These are phyloP conservation scores for Insectozyma bohioensis DNA, from an alignment of 1,139 yeast species.

Conservation along the genomic window DNA sequence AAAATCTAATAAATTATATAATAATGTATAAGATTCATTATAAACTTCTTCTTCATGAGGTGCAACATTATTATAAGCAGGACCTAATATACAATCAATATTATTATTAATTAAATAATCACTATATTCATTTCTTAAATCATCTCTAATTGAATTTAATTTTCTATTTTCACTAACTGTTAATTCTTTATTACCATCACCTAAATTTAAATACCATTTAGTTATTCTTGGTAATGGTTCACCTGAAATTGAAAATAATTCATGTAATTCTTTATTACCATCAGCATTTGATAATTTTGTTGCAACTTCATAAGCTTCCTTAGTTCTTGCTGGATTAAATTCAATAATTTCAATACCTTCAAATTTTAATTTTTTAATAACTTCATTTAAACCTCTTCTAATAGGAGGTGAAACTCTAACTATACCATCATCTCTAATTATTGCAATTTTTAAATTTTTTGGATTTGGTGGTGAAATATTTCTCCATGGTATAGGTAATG, in stretches of 20 bases:
- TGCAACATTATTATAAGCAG: constrained; percentile 70
- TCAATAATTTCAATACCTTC: constrained; percentile 35
- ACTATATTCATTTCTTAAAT: constrained; percentile 53
- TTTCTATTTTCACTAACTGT: constrained; percentile 49
- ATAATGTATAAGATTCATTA: constrained; percentile 75
- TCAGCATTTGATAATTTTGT: constrained; percentile 53
- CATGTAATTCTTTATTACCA: constrained; percentile 55
- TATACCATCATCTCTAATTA: constrained; percentile 39
- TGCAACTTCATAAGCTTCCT: constrained; percentile 52
- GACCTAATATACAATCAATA: constrained; percentile 67
- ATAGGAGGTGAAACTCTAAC: constrained; percentile 59
- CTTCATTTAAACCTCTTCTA: constrained; percentile 28
- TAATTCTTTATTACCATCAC: constrained; percentile 51
- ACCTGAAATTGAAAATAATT: constrained; percentile 54
- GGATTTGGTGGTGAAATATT: constrained; percentile 46
- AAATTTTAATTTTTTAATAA: constrained; percentile 25
- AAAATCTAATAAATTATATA: constrained; percentile 64
- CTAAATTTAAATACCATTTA: constrained; percentile 57
- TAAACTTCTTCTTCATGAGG: constrained; percentile 63
- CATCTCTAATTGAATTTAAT: constrained; percentile 51
- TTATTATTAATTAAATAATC: constrained; percentile 52
- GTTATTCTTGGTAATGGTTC: constrained; percentile 66
- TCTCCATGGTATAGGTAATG: constrained; percentile 64
- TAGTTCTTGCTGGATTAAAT: constrained; percentile 53
- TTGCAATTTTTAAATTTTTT: constrained; percentile 35